Evolutionary conservation across 1,284 basidiomycete genomes (phyloP).

Genomic region (Tilletia indica): DNA sequence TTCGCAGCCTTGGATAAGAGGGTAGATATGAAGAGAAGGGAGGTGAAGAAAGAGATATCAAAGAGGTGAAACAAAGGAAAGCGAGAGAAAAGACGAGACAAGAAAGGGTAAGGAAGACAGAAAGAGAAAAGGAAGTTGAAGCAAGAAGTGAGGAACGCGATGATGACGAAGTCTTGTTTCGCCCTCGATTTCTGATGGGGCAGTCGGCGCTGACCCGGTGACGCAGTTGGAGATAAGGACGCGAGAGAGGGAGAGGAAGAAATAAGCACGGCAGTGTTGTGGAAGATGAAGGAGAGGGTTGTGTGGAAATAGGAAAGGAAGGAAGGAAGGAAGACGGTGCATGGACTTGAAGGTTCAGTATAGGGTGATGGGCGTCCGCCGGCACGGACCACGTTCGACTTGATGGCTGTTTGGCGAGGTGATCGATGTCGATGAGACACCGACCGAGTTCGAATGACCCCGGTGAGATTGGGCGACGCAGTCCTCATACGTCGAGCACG

Average conservation of each 20-base stretch:
- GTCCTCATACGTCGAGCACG: too few relatives aligned
- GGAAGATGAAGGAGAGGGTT: background rate
- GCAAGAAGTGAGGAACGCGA: background rate
- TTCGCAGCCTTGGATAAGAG: background rate
- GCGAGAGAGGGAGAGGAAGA: background rate
- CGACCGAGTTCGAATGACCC: too few relatives aligned
- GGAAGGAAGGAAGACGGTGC: background rate
- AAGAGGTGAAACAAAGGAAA: background rate
- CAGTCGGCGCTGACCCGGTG: too few relatives aligned
- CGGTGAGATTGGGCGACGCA: too few relatives aligned
- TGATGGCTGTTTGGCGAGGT: too few relatives aligned
- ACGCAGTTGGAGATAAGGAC: background rate
- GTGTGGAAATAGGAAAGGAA: background rate
- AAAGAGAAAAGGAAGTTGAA: background rate
- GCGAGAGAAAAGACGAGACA: background rate
- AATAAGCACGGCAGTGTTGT: background rate
- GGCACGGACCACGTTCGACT: too few relatives aligned
- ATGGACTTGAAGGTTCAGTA: too few relatives aligned
- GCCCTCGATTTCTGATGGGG: background rate
- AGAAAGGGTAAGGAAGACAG: background rate
- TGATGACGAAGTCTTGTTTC: background rate
- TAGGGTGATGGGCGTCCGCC: too few relatives aligned
- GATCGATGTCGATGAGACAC: too few relatives aligned
- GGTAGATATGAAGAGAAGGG: background rate
- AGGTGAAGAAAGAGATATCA: background rate